These are phyloP conservation scores for Ophiocordyceps robertsii DNA, from an alignment of 2,329 filamentous ascomycete genomes.

Conservation along the genomic window DNA sequence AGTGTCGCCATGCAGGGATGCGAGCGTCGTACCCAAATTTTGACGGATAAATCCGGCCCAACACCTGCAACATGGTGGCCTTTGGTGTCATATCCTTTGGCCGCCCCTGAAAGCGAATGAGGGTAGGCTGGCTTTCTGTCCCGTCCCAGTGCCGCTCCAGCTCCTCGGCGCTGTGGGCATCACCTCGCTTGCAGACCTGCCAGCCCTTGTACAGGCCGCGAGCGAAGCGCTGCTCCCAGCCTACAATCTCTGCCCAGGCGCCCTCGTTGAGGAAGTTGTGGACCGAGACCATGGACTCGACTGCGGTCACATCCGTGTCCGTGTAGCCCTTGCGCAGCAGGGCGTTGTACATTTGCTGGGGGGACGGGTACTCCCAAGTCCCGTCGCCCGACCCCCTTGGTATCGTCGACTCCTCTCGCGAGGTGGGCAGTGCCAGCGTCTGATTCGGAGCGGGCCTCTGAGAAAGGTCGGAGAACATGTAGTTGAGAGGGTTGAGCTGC, in stretches of 20 bases:
- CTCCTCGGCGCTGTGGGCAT: conserved; percentile 40
- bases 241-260: conserved; percentile 88
- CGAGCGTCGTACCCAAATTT: conserved; percentile 53
- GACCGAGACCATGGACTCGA: conserved; percentile 93
- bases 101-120: conserved; percentile 79
- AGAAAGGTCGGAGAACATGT: conserved; percentile 83
- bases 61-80: conserved; percentile 66
- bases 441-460: conserved; percentile 68
- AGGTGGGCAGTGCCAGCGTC: conserved; percentile 58
- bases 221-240: conserved; percentile 81
- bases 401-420: conserved; percentile 77
- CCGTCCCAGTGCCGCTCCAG: conserved; percentile 39
- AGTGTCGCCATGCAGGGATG: background rate
- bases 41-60: conserved; percentile 67
- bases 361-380: conserved; percentile 96
- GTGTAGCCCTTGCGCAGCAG: conserved; percentile 91
- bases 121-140: conserved; percentile 48
- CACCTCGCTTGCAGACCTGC: conserved; percentile 60
- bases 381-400: conserved; percentile 67
- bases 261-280: conserved; percentile 98
- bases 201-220: conserved; percentile 60
- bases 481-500: conserved; percentile 64
- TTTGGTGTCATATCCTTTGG: conserved; percentile 87
- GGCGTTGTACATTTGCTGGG: conserved; percentile 99
- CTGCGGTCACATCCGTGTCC: conserved; percentile 83